Conservation (phyloP, 495 filamentous ascomycete species). For the Penicillium diatomitis region DNA sequence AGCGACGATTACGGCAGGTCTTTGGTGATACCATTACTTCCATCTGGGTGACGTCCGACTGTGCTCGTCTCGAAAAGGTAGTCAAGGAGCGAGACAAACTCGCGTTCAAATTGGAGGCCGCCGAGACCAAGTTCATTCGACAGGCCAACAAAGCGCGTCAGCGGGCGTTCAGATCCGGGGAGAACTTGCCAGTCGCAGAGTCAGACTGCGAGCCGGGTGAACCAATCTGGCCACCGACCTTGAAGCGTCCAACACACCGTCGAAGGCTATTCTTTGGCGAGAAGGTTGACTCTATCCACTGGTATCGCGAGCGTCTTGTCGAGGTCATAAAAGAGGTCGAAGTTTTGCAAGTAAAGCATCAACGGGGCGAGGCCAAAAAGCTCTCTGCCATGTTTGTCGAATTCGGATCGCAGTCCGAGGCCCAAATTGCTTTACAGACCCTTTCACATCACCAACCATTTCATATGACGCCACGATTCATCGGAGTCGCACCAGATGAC, state of each 20-base stretch:
- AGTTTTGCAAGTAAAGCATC: slow-evolving; percentile 47
- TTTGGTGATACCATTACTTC: slow-evolving; percentile 52
- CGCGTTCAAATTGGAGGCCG: slow-evolving; percentile 52
- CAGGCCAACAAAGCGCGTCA: slow-evolving; percentile 46
- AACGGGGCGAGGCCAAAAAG: slow-evolving; percentile 34
- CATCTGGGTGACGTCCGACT: slow-evolving; percentile 54
- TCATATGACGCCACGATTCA: slow-evolving; percentile 76
- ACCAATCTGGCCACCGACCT: slow-evolving; percentile 36
- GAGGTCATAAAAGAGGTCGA: slow-evolving; percentile 62
- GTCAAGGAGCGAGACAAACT: slow-evolving; percentile 51
- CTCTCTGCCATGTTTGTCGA: slow-evolving; percentile 77
- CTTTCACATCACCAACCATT: slow-evolving; percentile 76
- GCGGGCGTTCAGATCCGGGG: slow-evolving; percentile 30
- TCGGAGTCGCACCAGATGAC: slow-evolving; percentile 68
- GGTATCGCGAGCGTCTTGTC: slow-evolving; percentile 63
- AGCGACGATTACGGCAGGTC: slow-evolving; percentile 45
- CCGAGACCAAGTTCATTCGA: slow-evolving; percentile 56
- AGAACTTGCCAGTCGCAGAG: slow-evolving; percentile 14
- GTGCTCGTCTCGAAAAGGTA: slow-evolving; percentile 44
- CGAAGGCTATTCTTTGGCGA: slow-evolving; percentile 43
- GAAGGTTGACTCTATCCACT: slow-evolving; percentile 83
- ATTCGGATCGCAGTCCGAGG: slow-evolving; percentile 67
- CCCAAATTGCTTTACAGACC: slow-evolving; percentile 72
- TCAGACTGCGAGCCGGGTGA: slow-evolving; percentile 37
- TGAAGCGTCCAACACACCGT: slow-evolving; percentile 46